These are phyloP conservation scores for Colletotrichum tamarilloi DNA, from an alignment of 2,329 filamentous ascomycete genomes.

Conservation along the genomic window DNA sequence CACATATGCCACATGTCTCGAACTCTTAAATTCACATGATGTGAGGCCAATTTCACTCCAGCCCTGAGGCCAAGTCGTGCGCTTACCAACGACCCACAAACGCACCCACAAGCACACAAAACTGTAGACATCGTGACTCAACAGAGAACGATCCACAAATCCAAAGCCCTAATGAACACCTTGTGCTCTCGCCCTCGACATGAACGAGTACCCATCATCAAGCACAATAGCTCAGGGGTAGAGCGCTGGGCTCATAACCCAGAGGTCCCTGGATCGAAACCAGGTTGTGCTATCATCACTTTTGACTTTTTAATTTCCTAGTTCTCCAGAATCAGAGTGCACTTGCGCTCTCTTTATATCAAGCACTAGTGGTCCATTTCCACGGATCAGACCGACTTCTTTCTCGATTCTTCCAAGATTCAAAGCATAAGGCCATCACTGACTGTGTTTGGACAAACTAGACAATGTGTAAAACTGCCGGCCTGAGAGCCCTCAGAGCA, in stretches of 20 bases:
- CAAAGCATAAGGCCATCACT: background rate
- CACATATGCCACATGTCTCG: background rate
- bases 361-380: background rate
- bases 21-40: background rate
- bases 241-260: conserved; percentile 34
- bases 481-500: background rate
- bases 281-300: conserved; percentile 17
- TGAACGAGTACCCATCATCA: background rate
- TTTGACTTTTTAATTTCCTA: background rate
- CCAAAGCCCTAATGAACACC: background rate
- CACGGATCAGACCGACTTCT: background rate
- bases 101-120: background rate
- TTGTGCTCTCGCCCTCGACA: rapidly evolving
- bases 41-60: background rate
- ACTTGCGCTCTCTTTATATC: background rate
- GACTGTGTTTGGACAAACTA: background rate
- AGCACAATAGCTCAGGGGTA: conserved; percentile 35
- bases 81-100: background rate
- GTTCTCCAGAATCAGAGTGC: background rate
- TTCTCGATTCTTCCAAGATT: background rate
- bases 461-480: background rate
- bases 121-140: background rate
- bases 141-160: background rate
- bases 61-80: background rate
- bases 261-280: conserved; percentile 33